Base-by-base conservation (phyloP, 2,329 filamentous ascomycete genomes). In the Venturia aucupariae region DNA sequence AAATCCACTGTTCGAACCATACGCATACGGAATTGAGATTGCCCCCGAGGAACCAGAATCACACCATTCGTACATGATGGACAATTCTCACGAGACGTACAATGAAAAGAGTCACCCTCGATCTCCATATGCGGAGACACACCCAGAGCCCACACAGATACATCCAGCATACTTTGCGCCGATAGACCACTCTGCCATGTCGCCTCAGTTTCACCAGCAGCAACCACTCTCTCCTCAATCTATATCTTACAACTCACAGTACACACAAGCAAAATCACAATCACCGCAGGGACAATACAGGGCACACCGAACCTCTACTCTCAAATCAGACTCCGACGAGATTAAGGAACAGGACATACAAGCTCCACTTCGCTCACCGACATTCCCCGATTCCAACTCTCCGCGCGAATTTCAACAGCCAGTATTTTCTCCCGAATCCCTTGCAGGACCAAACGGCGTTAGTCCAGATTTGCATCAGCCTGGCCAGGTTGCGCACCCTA, bases 401-500 rank as follows among this genome's bases (percentile, higher is more conserved):
- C 39, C 55, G 7, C 54, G 42, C 6, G 27, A 17, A 17, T 27
- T 35, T 24, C 39, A 41, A 42, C 35, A 60, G 69, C 73, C 73
- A 8, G 67, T 76, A 51, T 76, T 76, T 68, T 71, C 72, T 4
- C 75, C 75, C 3, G 70, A 72, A 60, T 71, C 74, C 8, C 67
- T 72, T 1, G 70, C 72, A 30, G 75, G 75, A n/a, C 75, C 75
- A 2, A 77, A 76, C 62, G 74, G 74, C 7, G 68, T 75, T 0
- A 70, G 74, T 62, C 71, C 72, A 44, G 66, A 70, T 1, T 67
- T 72, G 22, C 75, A 77, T 64, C 72, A 73, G 63, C 75, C 75
- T 0, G 75, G 75, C 48, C 75, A 77, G 66, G 75, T 80, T 67
- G 70, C 75, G 63, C 76, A 76, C 65, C 69, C 74, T 22, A 72